Evolutionary conservation across 169 alveolate genomes (phyloP), one percentile per base, ranked within the genome.

Genomic region (Cryptosporidium baileyi): DNA sequence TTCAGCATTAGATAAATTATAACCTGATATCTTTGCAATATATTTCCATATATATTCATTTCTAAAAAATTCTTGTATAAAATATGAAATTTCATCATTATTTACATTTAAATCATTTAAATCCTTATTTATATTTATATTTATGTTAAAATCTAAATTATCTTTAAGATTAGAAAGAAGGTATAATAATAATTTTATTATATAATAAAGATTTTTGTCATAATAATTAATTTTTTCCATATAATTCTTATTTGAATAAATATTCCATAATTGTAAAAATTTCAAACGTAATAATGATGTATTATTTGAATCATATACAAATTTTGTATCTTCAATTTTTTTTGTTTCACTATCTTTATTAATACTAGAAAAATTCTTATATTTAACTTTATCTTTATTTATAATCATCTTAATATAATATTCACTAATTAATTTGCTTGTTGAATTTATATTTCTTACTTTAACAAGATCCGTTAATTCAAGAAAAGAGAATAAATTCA

Each of bases 1-100:
- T 22, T 74, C 85, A 11, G 85, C 85, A 54, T 57, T 54, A 9
- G 85, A 74, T 6, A 74, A 67, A 36, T 74, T 74, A 38, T 74
- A 74, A 1, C 85, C 85, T 40, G 85, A 74, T 11, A 74, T 45
- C 11, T 17, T 74, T 28, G 85, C 85, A 8, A 74, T 52, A 1
- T 15, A 15, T 34, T 74, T 74, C 85, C 85, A 74, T 1, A 57
- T 26, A 24, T 19, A 22, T 54, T 57, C 85, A 36, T 74, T 51
- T 74, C 34, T 65, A 34, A 65, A 36, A 22, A 65, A 65, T 32
- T 65, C 81, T 65, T 65, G 62, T 28, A 65, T 65, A 47, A 45
- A 65, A 28, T 44, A 32, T 7, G 49, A 60, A 1, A n/a, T 65
- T 26, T 47, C 30, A 28, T 65, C 41, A 22, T 15, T 13, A 40